phyloP scores from a whole-genome alignment of 1,284 basidiomycete genomes.

The Pulchroboletus neoregius region DNA sequence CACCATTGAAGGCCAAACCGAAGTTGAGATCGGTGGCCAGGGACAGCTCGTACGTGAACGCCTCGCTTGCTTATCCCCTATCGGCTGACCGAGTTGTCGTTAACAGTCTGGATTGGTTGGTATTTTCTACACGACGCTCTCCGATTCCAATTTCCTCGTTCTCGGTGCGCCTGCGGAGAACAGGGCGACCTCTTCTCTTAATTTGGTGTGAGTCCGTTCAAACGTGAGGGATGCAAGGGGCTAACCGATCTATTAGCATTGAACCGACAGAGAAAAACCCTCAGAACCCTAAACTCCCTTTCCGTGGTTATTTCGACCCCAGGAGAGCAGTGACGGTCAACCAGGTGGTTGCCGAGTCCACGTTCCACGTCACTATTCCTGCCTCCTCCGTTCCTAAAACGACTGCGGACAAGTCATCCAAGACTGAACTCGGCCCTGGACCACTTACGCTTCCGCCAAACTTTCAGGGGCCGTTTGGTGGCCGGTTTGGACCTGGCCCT shows the following conservation, averaged over 20 bases:
- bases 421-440: conserved; percentile 24
- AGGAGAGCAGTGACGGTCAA: conserved; percentile 28
- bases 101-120: conserved; percentile 29
- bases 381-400: conserved; percentile 20
- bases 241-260: conserved; percentile 20
- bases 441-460: conserved; percentile 12
- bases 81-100: not conserved
- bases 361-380: conserved; percentile 24
- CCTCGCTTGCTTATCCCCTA: no score
- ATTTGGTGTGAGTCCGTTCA: conserved; percentile 20
- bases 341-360: conserved; percentile 27
- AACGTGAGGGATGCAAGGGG: not conserved
- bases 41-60: conserved; percentile 26
- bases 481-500: conserved; percentile 23
- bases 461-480: conserved; percentile 18
- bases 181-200: conserved; percentile 26
- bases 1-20: conserved; percentile 25
- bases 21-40: conserved; percentile 26
- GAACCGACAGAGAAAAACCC: conserved; percentile 29
- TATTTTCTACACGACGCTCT: conserved; percentile 29
- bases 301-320: conserved; percentile 32
- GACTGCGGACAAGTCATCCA: conserved; percentile 7
- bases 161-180: conserved; percentile 28
- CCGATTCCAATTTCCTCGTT: conserved; percentile 31
- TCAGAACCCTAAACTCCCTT: conserved; percentile 5